Evolutionary conservation across 1,139 yeast genomes (phyloP), one percentile per base, ranked within the genome.

Genomic region (Diutina mesorugosa): DNA sequence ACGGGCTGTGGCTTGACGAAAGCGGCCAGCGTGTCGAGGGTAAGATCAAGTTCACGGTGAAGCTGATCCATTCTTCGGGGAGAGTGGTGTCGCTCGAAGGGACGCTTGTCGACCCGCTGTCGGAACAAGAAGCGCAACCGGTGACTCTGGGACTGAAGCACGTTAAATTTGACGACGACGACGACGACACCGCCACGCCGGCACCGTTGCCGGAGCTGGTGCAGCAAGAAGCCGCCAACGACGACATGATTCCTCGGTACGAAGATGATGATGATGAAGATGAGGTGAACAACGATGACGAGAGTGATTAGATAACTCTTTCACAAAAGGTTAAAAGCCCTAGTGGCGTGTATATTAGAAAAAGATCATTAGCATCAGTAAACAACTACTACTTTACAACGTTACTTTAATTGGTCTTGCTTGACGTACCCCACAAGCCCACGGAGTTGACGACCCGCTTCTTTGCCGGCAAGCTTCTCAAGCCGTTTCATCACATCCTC

Each of bases 1-100:
- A 87, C 63, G 99, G 98, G 1, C 80, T 87, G 68, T 93, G 98
- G 98, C 76, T 76, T 12, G 97, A 91, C 67, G 86, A 77, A 56
- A 73, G 80, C 57, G 95, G 86, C 28, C 75, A 78, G 56, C 83
- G 84, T 58, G 75, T 93, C 47, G 97, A 87, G 63, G 97, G 97
- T 3, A 89, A 87, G 68, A 69, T 91, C 57, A 76, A 76, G 62
- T 90, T 93, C 69, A 81, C 84, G 7, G 81, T 91, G 47, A 87
- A 83, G 66, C 76, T 83, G 45, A 77, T 91, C 58, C 85, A 85
- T 64, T 84, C 88, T 18, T 80, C 91, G 4, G 96, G 97, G 16
- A 84, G 84, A 68, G 85, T 90, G 58, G 84, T 90, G 21, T 85
- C 95, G 7, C 79, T 91, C 16, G 96, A 90, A 61, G 98, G 98